phyloP scores from a whole-genome alignment of 1,284 basidiomycete genomes.

The Vanrija sp. region DNA sequence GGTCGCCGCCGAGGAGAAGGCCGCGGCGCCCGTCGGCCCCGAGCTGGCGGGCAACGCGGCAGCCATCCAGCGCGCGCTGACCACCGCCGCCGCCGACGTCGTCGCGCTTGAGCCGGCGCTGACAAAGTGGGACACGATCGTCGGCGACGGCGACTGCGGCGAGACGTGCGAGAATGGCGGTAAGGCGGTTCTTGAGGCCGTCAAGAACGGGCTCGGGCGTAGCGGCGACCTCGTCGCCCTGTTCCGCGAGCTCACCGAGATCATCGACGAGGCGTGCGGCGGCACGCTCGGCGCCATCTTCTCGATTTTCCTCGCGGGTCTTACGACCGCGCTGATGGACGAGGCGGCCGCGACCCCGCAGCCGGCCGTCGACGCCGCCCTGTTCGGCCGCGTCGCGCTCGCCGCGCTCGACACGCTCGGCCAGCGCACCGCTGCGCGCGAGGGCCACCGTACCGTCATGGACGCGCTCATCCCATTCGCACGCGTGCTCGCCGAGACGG shows the following conservation, averaged over 20 bases:
- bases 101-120: conserved; percentile 50
- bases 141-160: conserved; percentile 48
- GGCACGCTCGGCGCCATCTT: conserved; percentile 48
- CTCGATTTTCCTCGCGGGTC: conserved; percentile 45
- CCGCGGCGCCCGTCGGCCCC: conserved; percentile 24
- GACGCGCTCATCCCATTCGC: conserved; percentile 52
- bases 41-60: conserved; percentile 28
- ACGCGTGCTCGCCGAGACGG: conserved; percentile 37
- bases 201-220: conserved; percentile 30
- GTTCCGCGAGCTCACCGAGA: conserved; percentile 42
- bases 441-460: conserved; percentile 51
- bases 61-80: conserved; percentile 28
- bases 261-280: conserved; percentile 45
- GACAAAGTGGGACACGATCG: conserved; percentile 51
- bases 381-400: conserved; percentile 17
- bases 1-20: conserved; percentile 32
- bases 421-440: conserved; percentile 50
- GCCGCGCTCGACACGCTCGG: conserved; percentile 42
- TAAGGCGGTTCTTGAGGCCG: conserved; percentile 33
- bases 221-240: conserved; percentile 41
- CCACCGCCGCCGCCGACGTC: conserved; percentile 31
- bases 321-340: conserved; percentile 35
- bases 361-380: neutral
- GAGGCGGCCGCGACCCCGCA: conserved; percentile 13
- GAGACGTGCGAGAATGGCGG: conserved; percentile 46